These are phyloP conservation scores for Chrysanthemum seticuspe DNA, from an alignment of 129 eudicot genomes.

Conservation along the genomic window DNA sequence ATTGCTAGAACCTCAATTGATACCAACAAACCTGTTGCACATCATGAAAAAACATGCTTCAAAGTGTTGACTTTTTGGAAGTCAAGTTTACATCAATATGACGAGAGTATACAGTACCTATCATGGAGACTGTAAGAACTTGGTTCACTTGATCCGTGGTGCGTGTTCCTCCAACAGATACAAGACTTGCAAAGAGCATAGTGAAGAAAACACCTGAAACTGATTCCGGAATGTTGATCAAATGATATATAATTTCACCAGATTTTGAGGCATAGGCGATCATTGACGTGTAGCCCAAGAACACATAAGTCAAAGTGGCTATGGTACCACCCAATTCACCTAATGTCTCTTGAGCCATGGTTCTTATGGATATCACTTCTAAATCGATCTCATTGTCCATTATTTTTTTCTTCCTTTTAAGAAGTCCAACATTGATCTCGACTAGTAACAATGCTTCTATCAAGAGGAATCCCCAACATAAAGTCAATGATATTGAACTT, in stretches of 20 bases:
- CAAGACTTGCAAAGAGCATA: conserved; percentile 47
- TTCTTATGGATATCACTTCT: conserved; percentile 76
- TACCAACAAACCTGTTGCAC: conserved; percentile 59
- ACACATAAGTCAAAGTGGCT: conserved; percentile 66
- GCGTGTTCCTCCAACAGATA: conserved; percentile 68
- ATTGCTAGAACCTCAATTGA: conserved; percentile 67
- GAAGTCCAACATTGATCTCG: conserved; percentile 73
- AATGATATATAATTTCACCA: conserved; percentile 71
- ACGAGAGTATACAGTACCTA: conserved; percentile 36
- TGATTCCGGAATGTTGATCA: conserved; percentile 59
- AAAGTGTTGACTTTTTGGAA: conserved; percentile 10
- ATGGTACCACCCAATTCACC: conserved; percentile 76
- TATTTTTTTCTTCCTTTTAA: conserved; percentile 42
- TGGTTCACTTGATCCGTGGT: conserved; percentile 78
- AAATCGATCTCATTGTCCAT: conserved; percentile 40
- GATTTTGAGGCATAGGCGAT: conserved; percentile 80
- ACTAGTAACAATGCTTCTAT: conserved; percentile 75
- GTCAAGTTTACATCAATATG: background rate
- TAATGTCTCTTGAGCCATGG: conserved; percentile 90
- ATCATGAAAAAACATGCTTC: conserved; percentile 14
- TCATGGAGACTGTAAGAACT: conserved; percentile 67
- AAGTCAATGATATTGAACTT: conserved; percentile 64
- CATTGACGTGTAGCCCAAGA: conserved; percentile 85
- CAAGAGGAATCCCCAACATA: conserved; percentile 91
- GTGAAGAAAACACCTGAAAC: conserved; percentile 61